phyloP scores from a whole-genome alignment of 2,329 filamentous ascomycete genomes.

The Didymella arachidicola region DNA sequence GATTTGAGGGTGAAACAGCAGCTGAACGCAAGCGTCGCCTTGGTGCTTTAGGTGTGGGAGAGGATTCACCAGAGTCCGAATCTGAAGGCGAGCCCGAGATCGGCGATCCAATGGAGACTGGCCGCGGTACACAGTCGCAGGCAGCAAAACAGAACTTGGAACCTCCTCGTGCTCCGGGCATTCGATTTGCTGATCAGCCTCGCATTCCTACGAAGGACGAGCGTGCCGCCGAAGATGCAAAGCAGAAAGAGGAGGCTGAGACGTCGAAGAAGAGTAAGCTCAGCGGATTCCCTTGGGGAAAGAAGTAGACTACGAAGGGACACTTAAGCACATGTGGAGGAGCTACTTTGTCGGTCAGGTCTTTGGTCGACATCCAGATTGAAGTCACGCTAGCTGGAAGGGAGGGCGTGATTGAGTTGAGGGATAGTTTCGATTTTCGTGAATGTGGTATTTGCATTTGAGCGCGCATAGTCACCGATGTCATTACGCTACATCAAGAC shows the following conservation, averaged over 20 bases:
- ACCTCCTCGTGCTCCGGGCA: constrained; percentile 58
- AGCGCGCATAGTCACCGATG: constrained; percentile 22
- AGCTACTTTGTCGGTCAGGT: not conserved
- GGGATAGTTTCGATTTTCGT: constrained; percentile 2
- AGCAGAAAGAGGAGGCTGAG: constrained; percentile 32
- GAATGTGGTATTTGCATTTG: constrained; percentile 18
- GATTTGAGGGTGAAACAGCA: constrained; percentile 68
- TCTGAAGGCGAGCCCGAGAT: constrained; percentile 44
- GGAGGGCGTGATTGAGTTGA: constrained; percentile 18
- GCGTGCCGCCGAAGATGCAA: constrained; percentile 35
- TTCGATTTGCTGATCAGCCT: constrained; percentile 66
- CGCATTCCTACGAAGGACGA: constrained; percentile 47
- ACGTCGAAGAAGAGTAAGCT: constrained; percentile 30
- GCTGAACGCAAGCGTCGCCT: constrained; percentile 77
- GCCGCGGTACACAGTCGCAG: constrained; percentile 40
- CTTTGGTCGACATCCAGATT: constrained; percentile 1
- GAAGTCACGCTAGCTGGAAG: not conserved
- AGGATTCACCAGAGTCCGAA: constrained; percentile 40
- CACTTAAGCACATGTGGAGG: not conserved
- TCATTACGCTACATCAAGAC: constrained; percentile 6
- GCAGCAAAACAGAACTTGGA: constrained; percentile 23
- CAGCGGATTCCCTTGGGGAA: constrained; percentile 30
- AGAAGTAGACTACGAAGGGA: constrained; percentile 1
- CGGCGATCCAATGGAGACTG: constrained; percentile 47
- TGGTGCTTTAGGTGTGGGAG: constrained; percentile 71